These are phyloP conservation scores for Kwoniella sp. DNA, from an alignment of 768 basidiomycete genomes.

Conservation along the genomic window DNA sequence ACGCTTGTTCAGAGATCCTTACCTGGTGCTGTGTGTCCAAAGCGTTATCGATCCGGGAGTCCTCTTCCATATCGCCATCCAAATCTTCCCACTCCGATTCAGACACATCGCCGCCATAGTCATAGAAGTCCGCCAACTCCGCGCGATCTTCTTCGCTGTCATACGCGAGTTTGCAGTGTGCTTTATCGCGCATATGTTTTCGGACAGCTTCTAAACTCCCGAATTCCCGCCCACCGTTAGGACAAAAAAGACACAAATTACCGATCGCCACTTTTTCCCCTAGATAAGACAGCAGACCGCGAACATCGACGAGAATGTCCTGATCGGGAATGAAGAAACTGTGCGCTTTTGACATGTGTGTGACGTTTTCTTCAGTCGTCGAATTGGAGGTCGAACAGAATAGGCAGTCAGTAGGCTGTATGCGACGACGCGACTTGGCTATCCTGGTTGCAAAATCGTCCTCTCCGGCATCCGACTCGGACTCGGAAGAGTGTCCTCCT, in stretches of 20 bases:
- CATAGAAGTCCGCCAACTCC: conserved; percentile 90
- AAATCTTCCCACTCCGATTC: conserved; percentile 55
- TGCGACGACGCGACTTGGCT: conserved; percentile 55
- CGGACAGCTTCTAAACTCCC: conserved; percentile 81
- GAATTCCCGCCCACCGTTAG: conserved; percentile 75
- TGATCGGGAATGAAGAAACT: conserved; percentile 96
- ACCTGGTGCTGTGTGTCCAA: background rate
- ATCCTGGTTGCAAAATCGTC: conserved; percentile 44
- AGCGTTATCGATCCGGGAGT: conserved; percentile 1
- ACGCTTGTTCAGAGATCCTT: conserved; percentile 12
- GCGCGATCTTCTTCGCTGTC: conserved; percentile 75
- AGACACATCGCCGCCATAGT: conserved; percentile 77
- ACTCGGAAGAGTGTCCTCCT: conserved; percentile 3
- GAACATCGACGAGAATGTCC: conserved; percentile 80
- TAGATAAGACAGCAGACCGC: conserved; percentile 79
- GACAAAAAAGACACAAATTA: conserved; percentile 87
- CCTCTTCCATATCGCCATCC: conserved; percentile 41
- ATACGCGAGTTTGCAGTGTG: conserved; percentile 93
- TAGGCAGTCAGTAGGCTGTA: conserved; percentile 72
- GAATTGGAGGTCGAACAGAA: conserved; percentile 70
- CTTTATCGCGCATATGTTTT: conserved; percentile 93
- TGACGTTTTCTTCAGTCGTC: conserved; percentile 67
- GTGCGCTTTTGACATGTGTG: conserved; percentile 83
- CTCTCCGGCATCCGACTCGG: conserved; percentile 8
- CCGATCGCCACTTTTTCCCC: conserved; percentile 92